Evolutionary conservation across 805 yeast genomes (phyloP).

Genomic region (Yarrowia hollandica): DNA sequence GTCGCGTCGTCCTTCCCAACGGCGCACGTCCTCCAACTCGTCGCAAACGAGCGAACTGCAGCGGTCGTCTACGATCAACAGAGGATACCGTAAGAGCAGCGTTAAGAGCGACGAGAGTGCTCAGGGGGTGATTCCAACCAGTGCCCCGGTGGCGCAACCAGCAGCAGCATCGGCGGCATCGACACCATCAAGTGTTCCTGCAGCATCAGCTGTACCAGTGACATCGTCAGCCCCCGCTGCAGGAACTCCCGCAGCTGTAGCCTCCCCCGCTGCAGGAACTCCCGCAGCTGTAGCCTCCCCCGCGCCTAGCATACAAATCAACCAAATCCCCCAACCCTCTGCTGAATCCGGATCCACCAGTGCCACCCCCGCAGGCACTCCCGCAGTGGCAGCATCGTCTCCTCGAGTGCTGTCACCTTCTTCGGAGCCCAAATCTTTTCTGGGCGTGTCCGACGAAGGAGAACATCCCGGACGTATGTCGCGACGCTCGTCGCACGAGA

Average conservation of each 20-base stretch:
- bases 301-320: slow-evolving; percentile 14
- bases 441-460: slow-evolving; percentile 4
- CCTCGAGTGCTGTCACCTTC: slow-evolving; percentile 14
- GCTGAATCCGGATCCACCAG: neutral
- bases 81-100: slow-evolving; percentile 23
- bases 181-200: too few relatives aligned
- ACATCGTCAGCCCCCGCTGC: neutral
- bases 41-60: slow-evolving; percentile 22
- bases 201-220: too few relatives aligned
- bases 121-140: slow-evolving; percentile 2
- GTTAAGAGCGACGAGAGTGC: slow-evolving; percentile 19
- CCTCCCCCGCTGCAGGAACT: neutral
- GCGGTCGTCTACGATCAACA: slow-evolving; percentile 3
- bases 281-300: neutral
- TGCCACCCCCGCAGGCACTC: neutral
- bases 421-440: slow-evolving; percentile 13
- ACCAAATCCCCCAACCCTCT: neutral
- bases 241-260: neutral
- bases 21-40: slow-evolving; percentile 13
- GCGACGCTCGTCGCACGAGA: slow-evolving; percentile 23
- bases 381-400: neutral
- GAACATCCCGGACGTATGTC: slow-evolving; percentile 1
- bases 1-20: slow-evolving; percentile 28
- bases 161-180: too few relatives aligned
- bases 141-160: too few relatives aligned